Percentiles rank a stretch among this genome's conserved stretches.
These are phyloP conservation scores for Moricandia arvensis DNA, from an alignment of 345 rosid genomes.

Conservation along the genomic window DNA sequence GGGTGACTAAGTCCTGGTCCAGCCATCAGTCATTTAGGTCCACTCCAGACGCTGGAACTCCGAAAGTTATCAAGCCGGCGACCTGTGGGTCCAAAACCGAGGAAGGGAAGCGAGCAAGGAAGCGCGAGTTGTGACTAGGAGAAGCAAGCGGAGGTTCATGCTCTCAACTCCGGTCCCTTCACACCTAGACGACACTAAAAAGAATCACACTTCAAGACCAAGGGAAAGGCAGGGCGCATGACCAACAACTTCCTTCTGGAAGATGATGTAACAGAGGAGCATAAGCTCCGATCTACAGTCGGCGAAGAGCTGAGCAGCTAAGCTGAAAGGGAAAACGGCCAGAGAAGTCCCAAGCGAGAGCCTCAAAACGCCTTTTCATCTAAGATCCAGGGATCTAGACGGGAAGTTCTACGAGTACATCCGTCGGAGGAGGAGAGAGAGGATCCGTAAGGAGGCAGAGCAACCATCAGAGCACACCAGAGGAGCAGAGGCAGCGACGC, in stretches of 20 bases:
- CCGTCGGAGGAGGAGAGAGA: neutral
- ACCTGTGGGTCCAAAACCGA: no score
- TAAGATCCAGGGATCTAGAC: neutral
- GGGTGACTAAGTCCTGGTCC: neutral
- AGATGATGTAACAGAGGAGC: no score
- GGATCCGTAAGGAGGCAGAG: neutral
- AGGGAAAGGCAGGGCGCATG: neutral
- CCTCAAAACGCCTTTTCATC: neutral
- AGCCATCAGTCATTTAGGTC: neutral
- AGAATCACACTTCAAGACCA: neutral
- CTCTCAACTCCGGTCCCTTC: neutral
- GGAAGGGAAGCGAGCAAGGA: no score
- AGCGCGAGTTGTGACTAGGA: no score
- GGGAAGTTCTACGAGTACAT: neutral
- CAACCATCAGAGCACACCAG: neutral
- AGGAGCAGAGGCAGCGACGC: neutral
- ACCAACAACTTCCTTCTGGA: no score
- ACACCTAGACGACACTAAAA: neutral
- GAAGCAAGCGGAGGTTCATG: no score
- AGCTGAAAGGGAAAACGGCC: neutral
- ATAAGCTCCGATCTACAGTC: no score
- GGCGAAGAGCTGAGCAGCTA: neutral
- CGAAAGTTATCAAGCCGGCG: no score
- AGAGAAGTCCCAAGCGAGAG: neutral
- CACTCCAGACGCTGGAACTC: no score